phyloP scores from a whole-genome alignment of 148 eudicot genomes.

The Tetragonia tetragonoides region DNA sequence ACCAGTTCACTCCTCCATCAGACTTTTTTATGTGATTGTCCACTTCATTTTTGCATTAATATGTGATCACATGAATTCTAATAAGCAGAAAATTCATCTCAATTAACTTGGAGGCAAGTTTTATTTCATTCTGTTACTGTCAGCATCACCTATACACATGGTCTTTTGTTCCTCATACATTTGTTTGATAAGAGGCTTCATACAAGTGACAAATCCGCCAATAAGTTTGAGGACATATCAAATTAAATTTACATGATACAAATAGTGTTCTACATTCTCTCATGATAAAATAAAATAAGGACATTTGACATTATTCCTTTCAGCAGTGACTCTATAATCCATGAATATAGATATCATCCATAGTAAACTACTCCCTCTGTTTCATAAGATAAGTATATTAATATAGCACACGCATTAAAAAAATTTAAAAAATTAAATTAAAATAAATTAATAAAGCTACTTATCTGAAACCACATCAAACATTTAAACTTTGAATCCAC shows the following conservation, averaged over 20 bases:
- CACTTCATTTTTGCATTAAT: not conserved
- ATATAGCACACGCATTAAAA: too few relatives aligned
- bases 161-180: not conserved
- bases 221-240: not conserved
- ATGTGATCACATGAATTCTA: not conserved
- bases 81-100: not conserved
- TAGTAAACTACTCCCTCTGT: not conserved
- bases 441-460: too few relatives aligned
- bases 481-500: too few relatives aligned
- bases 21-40: not conserved
- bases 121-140: not conserved
- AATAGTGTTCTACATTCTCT: not conserved
- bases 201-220: not conserved
- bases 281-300: not conserved
- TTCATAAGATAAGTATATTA: too few relatives aligned
- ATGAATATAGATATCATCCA: not conserved
- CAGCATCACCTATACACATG: not conserved
- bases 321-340: not conserved
- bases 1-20: not conserved
- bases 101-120: not conserved
- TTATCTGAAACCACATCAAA: too few relatives aligned
- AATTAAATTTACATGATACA: not conserved
- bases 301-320: not conserved
- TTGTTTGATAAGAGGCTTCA: not conserved
- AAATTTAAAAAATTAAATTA: too few relatives aligned